These are phyloP conservation scores for Ganoderma sinense DNA, from an alignment of 1,284 basidiomycete genomes.

Conservation along the genomic window DNA sequence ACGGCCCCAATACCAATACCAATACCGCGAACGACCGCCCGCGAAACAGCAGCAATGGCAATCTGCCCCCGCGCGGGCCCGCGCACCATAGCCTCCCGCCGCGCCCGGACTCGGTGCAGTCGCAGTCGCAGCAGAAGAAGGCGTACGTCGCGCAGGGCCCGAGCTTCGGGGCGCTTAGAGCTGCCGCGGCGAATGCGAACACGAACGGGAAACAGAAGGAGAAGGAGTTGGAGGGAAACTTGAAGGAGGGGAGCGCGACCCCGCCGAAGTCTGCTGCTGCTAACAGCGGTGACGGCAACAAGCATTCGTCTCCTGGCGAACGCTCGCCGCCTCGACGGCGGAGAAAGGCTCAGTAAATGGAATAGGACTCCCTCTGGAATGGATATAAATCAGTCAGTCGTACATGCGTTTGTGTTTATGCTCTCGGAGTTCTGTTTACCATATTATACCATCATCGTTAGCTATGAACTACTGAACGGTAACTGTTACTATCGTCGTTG, in stretches of 20 bases:
- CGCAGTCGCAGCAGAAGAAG: background rate
- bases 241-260: background rate
- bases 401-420: background rate
- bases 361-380: background rate
- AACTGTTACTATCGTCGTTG: background rate
- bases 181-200: background rate
- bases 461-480: background rate
- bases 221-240: background rate
- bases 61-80: background rate
- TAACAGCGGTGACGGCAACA: background rate
- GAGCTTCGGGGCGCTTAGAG: conserved; percentile 12
- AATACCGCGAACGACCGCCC: background rate
- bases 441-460: background rate
- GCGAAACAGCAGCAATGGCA: background rate
- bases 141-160: conserved; percentile 20
- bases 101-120: conserved; percentile 5
- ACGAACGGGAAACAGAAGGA: background rate
- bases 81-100: conserved; percentile 13
- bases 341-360: conserved; percentile 12
- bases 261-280: background rate
- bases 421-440: background rate
- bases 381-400: background rate
- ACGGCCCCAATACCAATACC: too few relatives aligned
- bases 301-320: background rate
- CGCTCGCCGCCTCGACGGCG: conserved; percentile 14